These are phyloP conservation scores for Spergularia azorica DNA, from an alignment of 179 eudicot genomes.

Conservation along the genomic window DNA sequence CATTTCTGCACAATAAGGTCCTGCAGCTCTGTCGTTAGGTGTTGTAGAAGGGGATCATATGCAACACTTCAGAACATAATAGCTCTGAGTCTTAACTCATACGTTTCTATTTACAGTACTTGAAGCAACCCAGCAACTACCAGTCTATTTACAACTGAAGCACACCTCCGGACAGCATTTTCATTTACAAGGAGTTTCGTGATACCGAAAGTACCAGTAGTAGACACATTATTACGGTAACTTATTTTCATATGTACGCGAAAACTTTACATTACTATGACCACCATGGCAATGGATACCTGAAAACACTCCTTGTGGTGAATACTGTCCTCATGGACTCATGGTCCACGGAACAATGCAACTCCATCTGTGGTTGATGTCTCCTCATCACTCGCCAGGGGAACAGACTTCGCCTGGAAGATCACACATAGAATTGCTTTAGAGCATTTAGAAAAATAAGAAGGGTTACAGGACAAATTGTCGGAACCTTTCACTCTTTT, in stretches of 20 bases:
- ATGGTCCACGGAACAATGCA: slow-evolving; percentile 44
- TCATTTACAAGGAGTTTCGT: too few relatives aligned
- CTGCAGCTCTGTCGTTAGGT: too few relatives aligned
- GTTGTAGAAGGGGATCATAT: too few relatives aligned
- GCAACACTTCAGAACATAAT: too few relatives aligned
- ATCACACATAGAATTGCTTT: background rate
- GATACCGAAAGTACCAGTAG: background rate
- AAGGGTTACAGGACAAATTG: background rate
- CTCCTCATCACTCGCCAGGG: slow-evolving; percentile 53
- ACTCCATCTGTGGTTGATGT: slow-evolving; percentile 35
- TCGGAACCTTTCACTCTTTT: background rate
- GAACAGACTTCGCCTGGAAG: slow-evolving; percentile 74
- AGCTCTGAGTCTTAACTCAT: too few relatives aligned
- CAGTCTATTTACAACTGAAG: too few relatives aligned
- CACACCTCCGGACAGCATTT: too few relatives aligned
- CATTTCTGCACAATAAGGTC: too few relatives aligned
- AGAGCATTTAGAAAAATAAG: too few relatives aligned
- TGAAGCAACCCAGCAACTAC: too few relatives aligned
- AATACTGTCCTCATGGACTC: background rate
- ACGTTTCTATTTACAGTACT: too few relatives aligned
- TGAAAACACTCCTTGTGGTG: too few relatives aligned
- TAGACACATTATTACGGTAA: background rate
- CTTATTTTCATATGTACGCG: slow-evolving; percentile 7
- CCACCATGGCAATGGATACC: background rate
- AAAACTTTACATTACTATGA: slow-evolving; percentile 1